Base-by-base conservation (phyloP, 139 green algal genomes). In the Coelastrella sp. region DNA sequence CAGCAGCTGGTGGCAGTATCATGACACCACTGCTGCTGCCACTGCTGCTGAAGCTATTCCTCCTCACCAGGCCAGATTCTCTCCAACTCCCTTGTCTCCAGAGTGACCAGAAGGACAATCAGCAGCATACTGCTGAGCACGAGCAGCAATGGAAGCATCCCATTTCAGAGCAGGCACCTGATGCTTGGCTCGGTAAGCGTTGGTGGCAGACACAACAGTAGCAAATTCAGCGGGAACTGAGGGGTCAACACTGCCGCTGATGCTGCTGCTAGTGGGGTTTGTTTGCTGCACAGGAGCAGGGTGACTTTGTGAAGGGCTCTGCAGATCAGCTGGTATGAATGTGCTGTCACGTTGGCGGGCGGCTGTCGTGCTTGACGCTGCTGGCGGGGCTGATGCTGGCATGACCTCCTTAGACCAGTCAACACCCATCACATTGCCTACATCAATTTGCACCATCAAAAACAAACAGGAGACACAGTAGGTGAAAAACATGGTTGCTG, bases 31-130 rank as follows among this genome's bases (percentile, higher is more conserved):
- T n/a, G n/a, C n/a, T n/a, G n/a, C n/a, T n/a, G n/a, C n/a, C n/a
- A n/a, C 62, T 40, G 6, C 62, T n/a, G 0, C 62, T 38, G 8
- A 21, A 40, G 5, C 5, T 27, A 71, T 5, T 23, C 5, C 30
- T 6, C 3, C 69, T 79, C 69, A 79, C 69, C 86, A 79, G 0
- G 68, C 75, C 50, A 88, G n/a, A 66, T 85, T 88, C 50, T 88
- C 84, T 27, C 84, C 84, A 9, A 80, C 34, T 3, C 69, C 82
- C 53, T 35, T 43, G 67, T 38, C 53, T 15, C 71, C 69, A 6
- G 69, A 82, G 82, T 87, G 82, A 7, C 82, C 71, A 5, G 1
- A 23, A 4, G 82, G 82, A 51, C 82, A 87, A 32, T 57, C 69
- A 23, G 3, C 30, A 19, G 71, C 82, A 35, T 45, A 87, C 27